These are phyloP conservation scores for Balakata baccata DNA, from an alignment of 345 rosid genomes.

Conservation along the genomic window DNA sequence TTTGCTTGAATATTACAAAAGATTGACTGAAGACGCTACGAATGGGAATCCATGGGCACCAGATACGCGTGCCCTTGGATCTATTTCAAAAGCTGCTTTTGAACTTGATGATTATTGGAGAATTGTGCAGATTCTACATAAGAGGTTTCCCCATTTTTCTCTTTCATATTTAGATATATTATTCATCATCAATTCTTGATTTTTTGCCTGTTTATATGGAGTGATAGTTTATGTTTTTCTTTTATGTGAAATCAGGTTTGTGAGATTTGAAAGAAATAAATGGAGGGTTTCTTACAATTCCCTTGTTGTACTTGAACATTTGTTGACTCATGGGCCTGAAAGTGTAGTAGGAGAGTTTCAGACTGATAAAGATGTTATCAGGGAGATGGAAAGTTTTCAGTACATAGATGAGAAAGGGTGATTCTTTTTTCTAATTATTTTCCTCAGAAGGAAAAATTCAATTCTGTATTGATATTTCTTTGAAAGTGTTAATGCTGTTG, in stretches of 20 bases:
- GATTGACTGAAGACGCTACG: constrained; percentile 84
- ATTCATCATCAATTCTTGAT: too few species aligned
- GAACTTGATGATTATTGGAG: constrained; percentile 81
- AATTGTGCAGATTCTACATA: constrained; percentile 70
- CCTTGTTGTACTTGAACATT: constrained; percentile 66
- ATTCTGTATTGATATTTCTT: background rate
- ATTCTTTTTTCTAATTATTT: background rate
- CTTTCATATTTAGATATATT: background rate
- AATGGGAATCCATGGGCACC: constrained; percentile 62
- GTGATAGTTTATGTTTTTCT: too few species aligned
- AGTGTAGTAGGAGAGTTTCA: constrained; percentile 79
- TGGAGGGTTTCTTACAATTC: constrained; percentile 84
- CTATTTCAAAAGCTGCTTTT: constrained; percentile 87
- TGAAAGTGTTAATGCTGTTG: too few species aligned
- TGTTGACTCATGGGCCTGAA: constrained; percentile 93
- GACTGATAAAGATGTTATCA: constrained; percentile 48
- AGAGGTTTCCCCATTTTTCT: constrained; percentile 39
- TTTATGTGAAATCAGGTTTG: constrained; percentile 42
- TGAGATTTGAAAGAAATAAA: constrained; percentile 59
- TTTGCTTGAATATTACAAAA: constrained; percentile 22
- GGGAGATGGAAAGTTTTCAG: constrained; percentile 58
- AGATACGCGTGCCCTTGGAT: constrained; percentile 56
- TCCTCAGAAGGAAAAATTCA: too few species aligned
- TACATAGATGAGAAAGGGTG: constrained; percentile 80
- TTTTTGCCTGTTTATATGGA: too few species aligned